These are phyloP conservation scores for Fraxinus floribunda DNA, from an alignment of 305 asterid genomes.

Conservation along the genomic window DNA sequence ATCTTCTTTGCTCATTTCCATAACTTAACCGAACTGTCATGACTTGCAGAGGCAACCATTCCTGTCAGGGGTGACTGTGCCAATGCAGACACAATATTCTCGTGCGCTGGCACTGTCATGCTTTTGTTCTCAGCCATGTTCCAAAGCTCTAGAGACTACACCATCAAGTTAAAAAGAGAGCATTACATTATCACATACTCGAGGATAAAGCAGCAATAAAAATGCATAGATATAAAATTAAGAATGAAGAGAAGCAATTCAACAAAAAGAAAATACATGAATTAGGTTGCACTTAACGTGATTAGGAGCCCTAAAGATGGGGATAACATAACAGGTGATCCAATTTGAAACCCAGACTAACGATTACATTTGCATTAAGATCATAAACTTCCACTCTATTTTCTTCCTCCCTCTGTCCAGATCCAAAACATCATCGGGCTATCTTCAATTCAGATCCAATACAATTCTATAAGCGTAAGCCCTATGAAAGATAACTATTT, in stretches of 20 bases:
- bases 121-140: slow-evolving; percentile 85
- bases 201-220: neutral
- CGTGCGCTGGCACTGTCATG: slow-evolving; percentile 87
- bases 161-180: slow-evolving; percentile 4
- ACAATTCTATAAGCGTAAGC: neutral
- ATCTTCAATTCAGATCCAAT: neutral
- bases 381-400: neutral
- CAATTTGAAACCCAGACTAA: neutral
- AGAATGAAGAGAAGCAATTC: neutral
- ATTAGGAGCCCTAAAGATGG: neutral
- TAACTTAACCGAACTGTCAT: slow-evolving; percentile 85
- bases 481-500: neutral
- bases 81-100: slow-evolving; percentile 72
- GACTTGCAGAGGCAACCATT: slow-evolving; percentile 96
- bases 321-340: neutral
- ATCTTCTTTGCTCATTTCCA: slow-evolving; percentile 57
- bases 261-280: neutral
- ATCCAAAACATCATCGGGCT: neutral
- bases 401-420: neutral
- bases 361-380: neutral
- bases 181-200: neutral
- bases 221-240: neutral
- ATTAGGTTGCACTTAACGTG: neutral
- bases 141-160: slow-evolving; percentile 88
- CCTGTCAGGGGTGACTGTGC: slow-evolving; percentile 85